Base-by-base conservation (phyloP, 306 rosid genomes). In the Cucurbita pepo region DNA sequence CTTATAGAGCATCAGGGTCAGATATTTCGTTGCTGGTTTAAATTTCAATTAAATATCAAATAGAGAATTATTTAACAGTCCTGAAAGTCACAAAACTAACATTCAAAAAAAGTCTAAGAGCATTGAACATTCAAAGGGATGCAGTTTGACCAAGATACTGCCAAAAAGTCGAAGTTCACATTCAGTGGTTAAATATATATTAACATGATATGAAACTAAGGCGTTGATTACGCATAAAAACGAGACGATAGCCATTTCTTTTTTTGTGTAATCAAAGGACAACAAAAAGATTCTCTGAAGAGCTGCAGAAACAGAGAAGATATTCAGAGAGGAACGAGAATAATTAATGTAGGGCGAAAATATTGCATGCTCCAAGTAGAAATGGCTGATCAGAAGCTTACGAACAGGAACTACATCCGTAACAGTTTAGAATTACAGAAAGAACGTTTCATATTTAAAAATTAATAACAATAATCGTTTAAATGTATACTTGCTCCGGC, bases 401-500 rank as follows among this genome's bases (percentile, higher is more conserved):
- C 10, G 58, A 50, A 50, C 54, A 50, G 54, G n/a, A 50, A 50
- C 18, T 14, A 50, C 54, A 50, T 5, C 6, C 18, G 54, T 50
- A 14, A 50, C 54, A 50, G 14, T 6, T 65, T 21, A 45, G 72
- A 66, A 13, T 13, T 4, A 56, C 22, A 25, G 69, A 4, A 16
- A 6, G 22, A 48, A 69, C 53, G 37, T 21, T 43, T 64, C 52
- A 10, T 64, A 56, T 37, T 60, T 13, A 25, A 59, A 54, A 71
- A 12, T 7, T 50, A 16, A 30, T 25, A 48, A 69, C 9, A 69
- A 25, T 14, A 9, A 79, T 77, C 10, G 22, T 82, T 60, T 63
- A 75, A 78, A 72, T 58, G 78, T 61, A 58, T 87, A 93, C 98
- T 90, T 90, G 81, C 75, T 87, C 74, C 79, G 72, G 77, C 98